Base-by-base conservation (phyloP, 768 basidiomycete species). In the Lentinula aciculospora region DNA sequence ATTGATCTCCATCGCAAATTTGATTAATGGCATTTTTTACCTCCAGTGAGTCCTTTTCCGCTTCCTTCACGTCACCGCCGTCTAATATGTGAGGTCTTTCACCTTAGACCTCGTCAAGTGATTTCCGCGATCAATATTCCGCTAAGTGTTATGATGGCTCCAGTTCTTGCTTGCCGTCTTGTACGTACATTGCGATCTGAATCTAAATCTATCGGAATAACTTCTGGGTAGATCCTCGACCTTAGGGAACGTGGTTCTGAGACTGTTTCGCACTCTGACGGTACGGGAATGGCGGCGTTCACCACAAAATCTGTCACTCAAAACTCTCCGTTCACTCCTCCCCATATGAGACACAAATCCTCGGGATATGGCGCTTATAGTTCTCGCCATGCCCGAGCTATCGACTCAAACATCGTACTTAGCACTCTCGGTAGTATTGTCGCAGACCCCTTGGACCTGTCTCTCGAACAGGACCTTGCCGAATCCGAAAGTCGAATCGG, bases 71-170 rank as follows among this genome's bases (percentile, higher is more conserved):
- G 21, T 46, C 53, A 56, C 55, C 51, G 58, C 40, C 60, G 27
- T 50, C 61, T 50, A 61, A 63, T 53, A 32, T 42, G 53, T 62
- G 42, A 40, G 32, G 5, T 21, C 5, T 48, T 36, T 21, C 19
- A 2, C 9, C n/a, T 29, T 23, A 91, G 88, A 74, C 89, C 88
- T 50, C 87, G 85, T 57, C 88, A 89, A 70, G 86, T 81, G 21
- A 89, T 91, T 62, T 90, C 89, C 23, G 89, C 89, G 17, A 85
- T 92, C 66, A 89, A 89, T 63, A 92, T 92, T 63, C 89, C 89
- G 9, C 74, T 92, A 63, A 90, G 89, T 64, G 88, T 92, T 17
- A 90, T 92, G 88, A 78, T 92, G 65, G 85, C 83, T 17, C 88
- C 89, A 23, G 72, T 92, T 34, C 80, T 92, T 45, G 89, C 89